These are phyloP conservation scores for Prunus kanzakura DNA, from an alignment of 306 rosid species.

Conservation along the genomic window DNA sequence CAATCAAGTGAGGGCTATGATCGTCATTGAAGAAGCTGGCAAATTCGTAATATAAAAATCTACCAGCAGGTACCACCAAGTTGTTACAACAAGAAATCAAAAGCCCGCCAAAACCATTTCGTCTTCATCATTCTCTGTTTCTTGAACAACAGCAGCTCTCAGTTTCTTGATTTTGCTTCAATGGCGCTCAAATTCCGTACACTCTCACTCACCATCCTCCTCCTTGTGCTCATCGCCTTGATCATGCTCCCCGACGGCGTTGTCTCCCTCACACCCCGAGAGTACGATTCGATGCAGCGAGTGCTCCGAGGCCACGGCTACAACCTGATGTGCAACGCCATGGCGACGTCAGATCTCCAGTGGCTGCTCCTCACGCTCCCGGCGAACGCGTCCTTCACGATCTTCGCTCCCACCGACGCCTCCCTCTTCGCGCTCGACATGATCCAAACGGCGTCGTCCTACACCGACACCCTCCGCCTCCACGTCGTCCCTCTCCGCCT, in stretches of 20 bases:
- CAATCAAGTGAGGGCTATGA: background rate
- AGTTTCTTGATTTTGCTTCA: conserved; percentile 8
- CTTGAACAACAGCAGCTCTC: too few relatives aligned
- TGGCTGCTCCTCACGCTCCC: conserved; percentile 30
- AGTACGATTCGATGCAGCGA: conserved; percentile 46
- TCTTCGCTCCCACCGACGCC: conserved; percentile 65
- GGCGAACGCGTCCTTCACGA: conserved; percentile 35
- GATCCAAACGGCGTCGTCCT: conserved; percentile 48
- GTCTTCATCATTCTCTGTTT: background rate
- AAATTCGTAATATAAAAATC: background rate
- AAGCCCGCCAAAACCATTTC: conserved; percentile 17
- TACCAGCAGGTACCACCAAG: background rate
- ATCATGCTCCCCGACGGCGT: background rate
- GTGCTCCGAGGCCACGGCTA: conserved; percentile 51
- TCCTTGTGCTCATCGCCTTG: background rate
- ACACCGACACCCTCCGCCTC: conserved; percentile 51
- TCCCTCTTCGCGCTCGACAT: conserved; percentile 61
- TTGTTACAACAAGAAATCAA: background rate
- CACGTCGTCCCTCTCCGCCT: conserved; percentile 63
- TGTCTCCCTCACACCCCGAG: conserved; percentile 26
- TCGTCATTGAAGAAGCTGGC: background rate
- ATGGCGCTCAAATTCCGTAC: conserved; percentile 18
- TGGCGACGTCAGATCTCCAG: conserved; percentile 58
- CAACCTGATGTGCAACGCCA: conserved; percentile 66
- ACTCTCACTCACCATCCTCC: background rate